phyloP scores from a whole-genome alignment of 352 stramenopile species.

The Phytophthora vignae region DNA sequence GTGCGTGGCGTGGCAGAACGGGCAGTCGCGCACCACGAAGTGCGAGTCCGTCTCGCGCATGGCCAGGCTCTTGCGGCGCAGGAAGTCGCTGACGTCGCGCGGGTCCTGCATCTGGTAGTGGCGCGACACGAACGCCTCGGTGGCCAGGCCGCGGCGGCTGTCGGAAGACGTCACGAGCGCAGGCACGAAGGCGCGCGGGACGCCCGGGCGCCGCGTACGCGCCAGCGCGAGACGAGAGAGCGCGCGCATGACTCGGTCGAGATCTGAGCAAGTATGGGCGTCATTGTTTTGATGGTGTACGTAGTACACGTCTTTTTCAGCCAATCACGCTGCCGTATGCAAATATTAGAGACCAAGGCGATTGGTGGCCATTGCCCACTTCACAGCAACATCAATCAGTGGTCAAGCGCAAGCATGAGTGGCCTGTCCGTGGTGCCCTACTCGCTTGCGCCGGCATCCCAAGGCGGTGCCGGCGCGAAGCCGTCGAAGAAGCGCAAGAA shows the following conservation, averaged over 20 bases:
- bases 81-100: conserved; percentile 69
- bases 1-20: conserved; percentile 87
- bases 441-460: conserved; percentile 29
- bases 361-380: conserved; percentile 17
- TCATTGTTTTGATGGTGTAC: too few relatives aligned
- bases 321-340: too few relatives aligned
- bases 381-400: conserved; percentile 15
- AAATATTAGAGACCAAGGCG: too few relatives aligned
- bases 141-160: conserved; percentile 29
- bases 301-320: too few relatives aligned
- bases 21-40: conserved; percentile 84
- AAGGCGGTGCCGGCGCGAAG: conserved; percentile 19
- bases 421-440: conserved; percentile 48
- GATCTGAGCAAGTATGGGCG: conserved; percentile 6
- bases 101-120: conserved; percentile 80
- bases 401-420: conserved; percentile 40
- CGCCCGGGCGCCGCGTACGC: conserved; percentile 6
- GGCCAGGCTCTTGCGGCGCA: conserved; percentile 76
- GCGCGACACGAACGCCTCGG: conserved; percentile 77
- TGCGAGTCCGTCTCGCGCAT: conserved; percentile 80
- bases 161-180: neutral
- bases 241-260: conserved; percentile 24
- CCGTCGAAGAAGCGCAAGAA: conserved; percentile 78
- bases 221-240: conserved; percentile 25
- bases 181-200: conserved; percentile 3